Evolutionary conservation across 129 eudicot genomes (phyloP).

Genomic region (Lonicera japonica): DNA sequence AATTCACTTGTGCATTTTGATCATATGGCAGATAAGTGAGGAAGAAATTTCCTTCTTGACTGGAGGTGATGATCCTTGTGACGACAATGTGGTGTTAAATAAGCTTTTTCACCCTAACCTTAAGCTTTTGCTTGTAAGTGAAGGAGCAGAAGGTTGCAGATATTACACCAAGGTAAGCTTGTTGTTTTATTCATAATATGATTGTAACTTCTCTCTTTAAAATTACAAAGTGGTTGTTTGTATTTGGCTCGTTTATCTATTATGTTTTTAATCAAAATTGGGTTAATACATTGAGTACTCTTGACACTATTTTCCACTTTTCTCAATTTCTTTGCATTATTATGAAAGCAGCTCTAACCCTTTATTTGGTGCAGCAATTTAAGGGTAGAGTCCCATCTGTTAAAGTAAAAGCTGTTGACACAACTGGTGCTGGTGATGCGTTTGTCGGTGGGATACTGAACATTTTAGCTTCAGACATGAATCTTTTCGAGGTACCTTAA

Average conservation of each 20-base stretch:
- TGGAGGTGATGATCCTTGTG: conserved; percentile 45
- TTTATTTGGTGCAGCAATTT: conserved; percentile 36
- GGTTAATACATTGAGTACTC: neutral
- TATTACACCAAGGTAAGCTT: conserved; percentile 61
- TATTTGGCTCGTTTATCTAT: neutral
- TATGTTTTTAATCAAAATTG: neutral
- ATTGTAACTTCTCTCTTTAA: neutral
- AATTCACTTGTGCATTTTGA: neutral
- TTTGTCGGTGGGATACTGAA: conserved; percentile 61
- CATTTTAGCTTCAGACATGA: conserved; percentile 53
- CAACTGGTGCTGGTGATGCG: conserved; percentile 90
- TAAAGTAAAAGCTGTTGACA: conserved; percentile 66
- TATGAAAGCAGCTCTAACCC: neutral
- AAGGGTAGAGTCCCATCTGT: conserved; percentile 67
- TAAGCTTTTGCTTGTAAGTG: conserved; percentile 61
- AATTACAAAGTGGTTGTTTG: neutral
- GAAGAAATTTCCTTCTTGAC: conserved; percentile 74
- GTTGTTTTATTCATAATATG: conserved; percentile 1
- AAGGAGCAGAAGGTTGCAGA: conserved; percentile 71
- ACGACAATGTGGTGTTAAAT: conserved; percentile 46
- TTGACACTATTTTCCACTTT: neutral
- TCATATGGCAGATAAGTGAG: conserved; percentile 57
- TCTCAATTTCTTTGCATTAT: too few species aligned
- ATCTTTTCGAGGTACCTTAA: conserved; percentile 46
- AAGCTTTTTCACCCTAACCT: conserved; percentile 75